These are phyloP conservation scores for Purshia tridentata DNA, from an alignment of 306 rosid species.

Conservation along the genomic window DNA sequence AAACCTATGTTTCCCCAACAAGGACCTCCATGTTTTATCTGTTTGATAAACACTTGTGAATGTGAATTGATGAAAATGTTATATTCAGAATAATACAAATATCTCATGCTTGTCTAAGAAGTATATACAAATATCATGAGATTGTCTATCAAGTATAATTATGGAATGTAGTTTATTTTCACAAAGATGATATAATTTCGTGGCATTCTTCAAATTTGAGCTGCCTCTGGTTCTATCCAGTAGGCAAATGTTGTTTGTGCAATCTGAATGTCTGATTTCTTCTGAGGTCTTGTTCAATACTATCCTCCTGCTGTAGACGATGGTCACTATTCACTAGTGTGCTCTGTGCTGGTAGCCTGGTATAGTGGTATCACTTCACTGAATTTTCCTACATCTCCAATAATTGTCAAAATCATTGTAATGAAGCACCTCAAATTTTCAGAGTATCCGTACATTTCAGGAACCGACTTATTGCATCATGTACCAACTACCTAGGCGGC, in stretches of 20 bases:
- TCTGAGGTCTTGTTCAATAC: no score
- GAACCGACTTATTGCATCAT: no score
- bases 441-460: background rate
- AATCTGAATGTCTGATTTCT: background rate
- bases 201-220: background rate
- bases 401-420: no score
- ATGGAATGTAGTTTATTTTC: no score
- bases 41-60: background rate
- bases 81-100: background rate
- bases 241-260: background rate
- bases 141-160: background rate
- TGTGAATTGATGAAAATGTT: background rate
- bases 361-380: no score
- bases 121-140: background rate
- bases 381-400: no score
- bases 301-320: no score
- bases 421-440: background rate
- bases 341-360: no score
- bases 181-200: background rate
- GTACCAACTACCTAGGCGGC: no score
- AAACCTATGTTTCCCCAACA: constrained; percentile 16
- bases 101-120: background rate
- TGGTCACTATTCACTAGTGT: no score
- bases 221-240: background rate
- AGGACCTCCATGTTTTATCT: background rate